Conservation (phyloP, 1,139 yeast genomes). For the Yamadazyma spencermartinsiae region DNA sequence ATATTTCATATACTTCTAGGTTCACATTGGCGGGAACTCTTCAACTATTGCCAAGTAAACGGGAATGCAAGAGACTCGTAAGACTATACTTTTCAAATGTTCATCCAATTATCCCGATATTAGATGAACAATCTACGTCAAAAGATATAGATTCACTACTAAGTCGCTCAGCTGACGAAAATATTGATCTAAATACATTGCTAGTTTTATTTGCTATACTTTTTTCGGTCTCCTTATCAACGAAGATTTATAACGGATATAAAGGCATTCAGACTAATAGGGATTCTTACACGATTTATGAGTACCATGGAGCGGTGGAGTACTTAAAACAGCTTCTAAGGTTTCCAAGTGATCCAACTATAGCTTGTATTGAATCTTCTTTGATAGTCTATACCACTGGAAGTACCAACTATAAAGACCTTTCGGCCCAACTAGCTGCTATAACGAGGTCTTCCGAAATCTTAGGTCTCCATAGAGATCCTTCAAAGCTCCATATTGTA, state of each 20-base stretch:
- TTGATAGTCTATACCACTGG: constrained; percentile 1
- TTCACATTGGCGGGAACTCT: neutral
- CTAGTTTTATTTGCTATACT: constrained; percentile 1
- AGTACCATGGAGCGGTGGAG: neutral
- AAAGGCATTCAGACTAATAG: neutral
- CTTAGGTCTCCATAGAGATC: constrained; percentile 1
- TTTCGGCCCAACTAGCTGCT: neutral
- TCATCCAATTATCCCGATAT: constrained; percentile 2
- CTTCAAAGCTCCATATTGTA: neutral
- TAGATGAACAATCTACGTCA: neutral
- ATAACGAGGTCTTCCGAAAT: neutral
- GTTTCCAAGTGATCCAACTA: neutral
- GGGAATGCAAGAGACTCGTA: neutral
- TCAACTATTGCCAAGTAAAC: neutral
- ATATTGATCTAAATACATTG: neutral
- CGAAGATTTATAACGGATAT: neutral
- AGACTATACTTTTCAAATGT: neutral
- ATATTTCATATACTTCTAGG: neutral
- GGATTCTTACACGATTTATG: neutral
- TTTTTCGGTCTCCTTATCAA: neutral
- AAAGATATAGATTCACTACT: neutral
- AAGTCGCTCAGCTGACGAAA: neutral
- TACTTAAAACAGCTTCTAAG: neutral
- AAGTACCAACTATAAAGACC: constrained; percentile 2
- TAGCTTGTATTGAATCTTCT: constrained; percentile 2